phyloP scores from a whole-genome alignment of 371 early-diverging fungal species.

The Fennellomyces sp. region DNA sequence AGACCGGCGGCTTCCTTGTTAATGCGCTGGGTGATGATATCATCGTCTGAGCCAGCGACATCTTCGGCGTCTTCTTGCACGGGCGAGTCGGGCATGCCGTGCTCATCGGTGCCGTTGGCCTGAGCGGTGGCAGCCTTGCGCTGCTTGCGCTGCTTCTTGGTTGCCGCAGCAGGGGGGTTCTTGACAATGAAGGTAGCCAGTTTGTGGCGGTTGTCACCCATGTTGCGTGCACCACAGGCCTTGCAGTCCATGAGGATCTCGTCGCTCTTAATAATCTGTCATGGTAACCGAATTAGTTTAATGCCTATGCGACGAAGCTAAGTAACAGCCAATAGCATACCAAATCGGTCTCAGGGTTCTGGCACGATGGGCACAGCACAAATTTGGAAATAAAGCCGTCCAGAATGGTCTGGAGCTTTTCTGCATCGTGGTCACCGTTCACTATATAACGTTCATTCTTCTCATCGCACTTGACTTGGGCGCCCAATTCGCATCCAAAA shows the following conservation, averaged over 20 bases:
- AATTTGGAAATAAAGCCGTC: conserved; percentile 97
- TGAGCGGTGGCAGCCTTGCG: conserved; percentile 66
- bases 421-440: conserved; percentile 96
- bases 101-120: conserved; percentile 43
- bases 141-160: conserved; percentile 69
- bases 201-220: conserved; percentile 91
- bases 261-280: conserved; percentile 71
- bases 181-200: conserved; percentile 89
- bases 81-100: conserved; percentile 49
- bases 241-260: conserved; percentile 82
- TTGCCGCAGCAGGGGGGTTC: conserved; percentile 82
- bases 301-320: not conserved
- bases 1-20: conserved; percentile 72
- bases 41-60: conserved; percentile 61
- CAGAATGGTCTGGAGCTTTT: conserved; percentile 86
- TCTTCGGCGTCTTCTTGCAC: conserved; percentile 44
- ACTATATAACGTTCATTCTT: conserved; percentile 95
- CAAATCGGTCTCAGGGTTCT: conserved; percentile 99
- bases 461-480: conserved; percentile 91
- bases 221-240: conserved; percentile 90
- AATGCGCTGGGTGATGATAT: conserved; percentile 75
- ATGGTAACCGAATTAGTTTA: not conserved
- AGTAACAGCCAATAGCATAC: conserved; percentile 28
- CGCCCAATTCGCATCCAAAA: conserved; percentile 97
- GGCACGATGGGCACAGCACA: conserved; percentile 96